Base-by-base conservation (phyloP, 768 basidiomycete species). In the Russula sp. region DNA sequence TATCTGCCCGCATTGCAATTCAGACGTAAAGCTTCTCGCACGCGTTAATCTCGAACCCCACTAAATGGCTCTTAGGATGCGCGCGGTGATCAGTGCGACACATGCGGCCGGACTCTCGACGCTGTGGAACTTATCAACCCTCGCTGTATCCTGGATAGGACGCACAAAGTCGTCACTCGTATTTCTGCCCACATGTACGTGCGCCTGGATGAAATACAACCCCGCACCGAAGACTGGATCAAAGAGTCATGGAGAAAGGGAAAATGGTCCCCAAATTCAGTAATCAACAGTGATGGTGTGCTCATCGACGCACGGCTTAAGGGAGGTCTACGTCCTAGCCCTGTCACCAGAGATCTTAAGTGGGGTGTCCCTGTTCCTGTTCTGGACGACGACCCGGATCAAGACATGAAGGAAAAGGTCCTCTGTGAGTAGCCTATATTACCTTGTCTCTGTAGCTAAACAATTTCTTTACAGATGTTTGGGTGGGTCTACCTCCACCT, bases 81-180 rank as follows among this genome's bases (percentile, higher is more conserved):
- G 38, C 89, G 97, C 39, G 97, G 97, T 8, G 97, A 99, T 73
- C 97, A 99, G 76, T 99, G 97, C 73, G 97, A 99, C 73, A 79
- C 85, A 57, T 99, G 97, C 73, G 85, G 87, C 48, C 82, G 91
- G 58, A 98, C 97, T 2, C 82, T 97, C 47, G 93, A 98, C 65
- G 93, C 97, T 2, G 83, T 95, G 62, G 93, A 97, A 68, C 82
- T 99, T 58, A 80, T 98, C 73, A 87, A 93, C 67, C 97, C 97
- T n/a, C 85, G 94, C 46, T 99, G 97, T 72, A 83, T 94, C 58
- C 80, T 97, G 59, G 79, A 93, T 75, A 88, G 85, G 71, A 78
- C 83, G 0, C 95, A 96, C 71, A 81, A 76, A 38, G 83, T 97
- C 43, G 83, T 84, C 8, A 85, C 90, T 43, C 81, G 83, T 64